A percentile compares a stretch with the other conserved stretches of the same genome.
These are phyloP conservation scores for Eutrema yunnanense DNA, from an alignment of 345 rosid species.

Conservation along the genomic window DNA sequence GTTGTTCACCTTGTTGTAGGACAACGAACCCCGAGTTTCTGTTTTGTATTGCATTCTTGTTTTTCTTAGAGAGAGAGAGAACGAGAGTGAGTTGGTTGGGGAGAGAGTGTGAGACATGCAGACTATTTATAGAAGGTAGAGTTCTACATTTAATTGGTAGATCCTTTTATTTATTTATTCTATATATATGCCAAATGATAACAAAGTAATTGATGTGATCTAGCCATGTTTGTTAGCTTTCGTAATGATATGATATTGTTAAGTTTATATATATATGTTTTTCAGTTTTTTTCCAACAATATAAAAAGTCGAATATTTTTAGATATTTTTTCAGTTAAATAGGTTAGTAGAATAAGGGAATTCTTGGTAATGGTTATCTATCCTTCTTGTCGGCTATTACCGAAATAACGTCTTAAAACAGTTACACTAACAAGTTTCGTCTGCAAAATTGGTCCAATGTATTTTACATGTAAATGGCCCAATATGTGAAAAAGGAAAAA, in stretches of 20 bases:
- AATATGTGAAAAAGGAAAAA: neutral
- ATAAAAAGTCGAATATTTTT: neutral
- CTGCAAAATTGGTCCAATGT: neutral
- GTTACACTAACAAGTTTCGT: conserved; percentile 3
- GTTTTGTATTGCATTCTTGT: conserved; percentile 25
- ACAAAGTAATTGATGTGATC: conserved; percentile 19
- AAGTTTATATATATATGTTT: neutral
- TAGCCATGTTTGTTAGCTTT: conserved; percentile 4
- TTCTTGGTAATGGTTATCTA: neutral
- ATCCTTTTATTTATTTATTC: neutral
- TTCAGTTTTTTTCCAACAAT: neutral
- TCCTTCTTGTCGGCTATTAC: conserved; percentile 10
- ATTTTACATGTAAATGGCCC: neutral
- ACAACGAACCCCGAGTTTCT: conserved; percentile 11
- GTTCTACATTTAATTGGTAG: neutral
- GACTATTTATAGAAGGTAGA: conserved; percentile 14
- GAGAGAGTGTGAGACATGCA: conserved; percentile 10
- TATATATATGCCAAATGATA: conserved; percentile 18
- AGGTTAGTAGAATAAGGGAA: neutral
- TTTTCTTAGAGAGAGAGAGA: neutral
- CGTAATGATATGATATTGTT: neutral
- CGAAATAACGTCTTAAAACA: neutral
- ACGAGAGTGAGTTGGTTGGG: neutral
- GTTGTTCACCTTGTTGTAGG: conserved; percentile 17
- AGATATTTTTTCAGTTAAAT: conserved; percentile 8